Percentiles rank a stretch among this genome's conserved stretches.
Conservation (phyloP, 164 flowering plant species). For the Vitis riparia region DNA sequence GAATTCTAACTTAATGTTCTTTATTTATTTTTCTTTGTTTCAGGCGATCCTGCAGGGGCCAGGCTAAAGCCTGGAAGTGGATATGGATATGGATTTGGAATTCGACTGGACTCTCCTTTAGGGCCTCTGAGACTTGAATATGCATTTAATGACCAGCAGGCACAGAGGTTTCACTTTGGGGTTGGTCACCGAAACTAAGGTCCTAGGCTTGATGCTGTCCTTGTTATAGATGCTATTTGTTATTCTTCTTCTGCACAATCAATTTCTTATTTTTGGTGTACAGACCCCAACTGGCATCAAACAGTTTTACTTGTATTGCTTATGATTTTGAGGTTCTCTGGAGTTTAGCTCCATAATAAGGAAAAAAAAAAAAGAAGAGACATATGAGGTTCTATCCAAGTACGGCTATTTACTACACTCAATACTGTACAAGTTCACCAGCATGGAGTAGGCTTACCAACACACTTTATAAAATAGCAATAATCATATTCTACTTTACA, state of each 20-base stretch:
- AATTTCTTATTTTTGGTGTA: background rate
- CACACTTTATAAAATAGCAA: too few species aligned
- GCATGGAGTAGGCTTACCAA: too few species aligned
- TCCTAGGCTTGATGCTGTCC: background rate
- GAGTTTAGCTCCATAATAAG: too few species aligned
- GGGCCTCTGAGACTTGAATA: conserved; percentile 93
- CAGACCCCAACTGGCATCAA: background rate
- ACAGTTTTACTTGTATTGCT: background rate
- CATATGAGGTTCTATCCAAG: too few species aligned
- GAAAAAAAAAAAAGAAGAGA: too few species aligned
- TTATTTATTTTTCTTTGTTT: background rate
- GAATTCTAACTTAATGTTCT: background rate
- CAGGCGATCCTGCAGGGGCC: conserved; percentile 99
- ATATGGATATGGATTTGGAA: conserved; percentile 85
- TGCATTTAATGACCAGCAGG: conserved; percentile 73
- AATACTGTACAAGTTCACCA: too few species aligned
- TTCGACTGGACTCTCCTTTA: conserved; percentile 87
- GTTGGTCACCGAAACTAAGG: conserved; percentile 74
- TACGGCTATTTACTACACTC: too few species aligned
- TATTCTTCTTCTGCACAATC: background rate
- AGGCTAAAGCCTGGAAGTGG: conserved; percentile 94
- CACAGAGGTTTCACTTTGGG: conserved; percentile 87
- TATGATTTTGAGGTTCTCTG: background rate
- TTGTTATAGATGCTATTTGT: background rate
- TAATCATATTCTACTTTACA: too few species aligned